Base-by-base conservation (phyloP, 2,329 filamentous ascomycete genomes). In the Arthrobotrys iridis region DNA sequence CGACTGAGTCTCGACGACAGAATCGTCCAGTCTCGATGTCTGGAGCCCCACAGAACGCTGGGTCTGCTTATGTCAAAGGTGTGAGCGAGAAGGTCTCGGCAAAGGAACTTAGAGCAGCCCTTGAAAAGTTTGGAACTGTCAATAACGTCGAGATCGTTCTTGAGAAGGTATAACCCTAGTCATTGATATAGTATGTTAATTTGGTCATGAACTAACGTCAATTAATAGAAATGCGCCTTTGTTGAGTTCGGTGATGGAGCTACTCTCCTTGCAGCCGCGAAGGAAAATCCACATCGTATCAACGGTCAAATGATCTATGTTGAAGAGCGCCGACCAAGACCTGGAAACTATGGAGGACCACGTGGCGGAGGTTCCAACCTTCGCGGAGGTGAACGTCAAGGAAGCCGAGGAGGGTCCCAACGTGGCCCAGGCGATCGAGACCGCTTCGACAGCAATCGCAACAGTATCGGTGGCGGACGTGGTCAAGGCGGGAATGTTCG, bases 41-140 rank as follows among this genome's bases (percentile, higher is more conserved):
- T 52, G 82, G 80, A 71, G 80, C 66, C 67, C 26, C 77, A 37
- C 57, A 66, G 4, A 71, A 64, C n/a, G 68, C 71, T 48, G 90
- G 90, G 63, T 88, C 93, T 79, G 95, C 91, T 18, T 98, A 97
- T 83, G 93, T 99, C 83, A 97, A 97, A 86, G 96, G 94, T 80
- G 94, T 98, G 57, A 94, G 90, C 57, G 93, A 96, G 33, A 93
- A 50, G n/a, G 90, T 99, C 60, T 88, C 92, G 81, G 87, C 89
- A 11, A 87, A 88, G 41, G 88, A 92, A 50, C 85, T 99, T 73
- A 90, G 87, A 82, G 85, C 86, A 62, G 87, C 88, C 63, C 85
- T 99, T 59, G 86, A 88, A 79, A 88, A 89, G 79, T 93, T 90
- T 78, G 90, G 92, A 77, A 87, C 90, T 80, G 82, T 93, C 68